phyloP scores from a whole-genome alignment of 257 asterid genomes.

The Solanum appendiculatum region DNA sequence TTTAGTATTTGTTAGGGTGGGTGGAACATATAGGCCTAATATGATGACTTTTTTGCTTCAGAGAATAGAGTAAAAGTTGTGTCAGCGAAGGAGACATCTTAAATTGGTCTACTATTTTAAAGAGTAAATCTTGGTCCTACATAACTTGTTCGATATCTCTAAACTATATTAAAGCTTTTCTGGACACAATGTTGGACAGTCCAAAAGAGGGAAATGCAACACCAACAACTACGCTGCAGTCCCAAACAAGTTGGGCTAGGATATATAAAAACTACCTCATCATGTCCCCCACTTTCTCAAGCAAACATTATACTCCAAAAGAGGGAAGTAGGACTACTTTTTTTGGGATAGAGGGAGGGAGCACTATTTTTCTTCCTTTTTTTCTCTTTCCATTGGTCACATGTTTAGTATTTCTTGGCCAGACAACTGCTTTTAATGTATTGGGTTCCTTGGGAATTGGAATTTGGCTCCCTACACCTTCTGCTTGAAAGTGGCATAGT shows the following conservation, averaged over 20 bases:
- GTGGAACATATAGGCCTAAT: background rate
- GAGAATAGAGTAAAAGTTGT: background rate
- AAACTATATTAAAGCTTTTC: background rate
- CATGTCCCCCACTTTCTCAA: background rate
- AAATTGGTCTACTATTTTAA: background rate
- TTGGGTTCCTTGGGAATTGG: background rate
- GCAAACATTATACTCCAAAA: background rate
- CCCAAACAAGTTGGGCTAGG: background rate
- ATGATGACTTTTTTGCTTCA: background rate
- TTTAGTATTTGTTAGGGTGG: background rate
- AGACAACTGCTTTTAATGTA: background rate
- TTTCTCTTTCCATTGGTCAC: background rate
- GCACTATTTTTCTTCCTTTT: background rate
- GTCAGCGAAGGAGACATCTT: background rate
- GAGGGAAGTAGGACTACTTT: background rate
- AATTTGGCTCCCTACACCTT: background rate
- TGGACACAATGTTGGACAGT: background rate
- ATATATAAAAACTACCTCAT: background rate
- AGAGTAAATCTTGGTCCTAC: background rate
- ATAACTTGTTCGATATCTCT: background rate
- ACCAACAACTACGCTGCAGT: background rate
- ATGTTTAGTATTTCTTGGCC: background rate
- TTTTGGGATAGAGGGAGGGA: background rate
- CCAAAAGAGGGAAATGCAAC: background rate
- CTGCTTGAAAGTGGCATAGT: background rate